Conservation (phyloP, 345 rosid species). For the Brassica carinata region DNA sequence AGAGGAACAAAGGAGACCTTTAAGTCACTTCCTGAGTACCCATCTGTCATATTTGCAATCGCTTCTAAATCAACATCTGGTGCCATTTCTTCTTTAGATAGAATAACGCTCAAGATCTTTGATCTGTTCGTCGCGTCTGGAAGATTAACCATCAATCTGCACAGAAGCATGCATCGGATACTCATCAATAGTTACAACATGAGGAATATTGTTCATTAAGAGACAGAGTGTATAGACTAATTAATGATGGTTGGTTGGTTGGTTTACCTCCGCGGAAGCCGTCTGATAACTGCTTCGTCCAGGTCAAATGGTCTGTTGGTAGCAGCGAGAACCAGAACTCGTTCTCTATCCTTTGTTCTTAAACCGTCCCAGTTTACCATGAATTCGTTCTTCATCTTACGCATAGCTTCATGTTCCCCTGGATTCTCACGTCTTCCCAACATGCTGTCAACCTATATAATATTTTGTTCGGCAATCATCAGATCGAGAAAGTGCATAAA, state of each 20-base stretch:
- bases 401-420: not conserved
- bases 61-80: slow-evolving; percentile 75
- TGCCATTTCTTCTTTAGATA: slow-evolving; percentile 87
- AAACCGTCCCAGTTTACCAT: slow-evolving; percentile 39
- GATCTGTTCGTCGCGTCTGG: slow-evolving; percentile 84
- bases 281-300: not conserved
- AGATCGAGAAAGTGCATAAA: not conserved
- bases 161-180: too few relatives aligned
- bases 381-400: not conserved
- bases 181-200: not conserved
- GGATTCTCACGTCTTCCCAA: not conserved
- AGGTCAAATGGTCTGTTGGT: slow-evolving; percentile 23
- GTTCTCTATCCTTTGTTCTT: not conserved
- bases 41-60: slow-evolving; percentile 87
- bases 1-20: slow-evolving; percentile 54
- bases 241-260: too few relatives aligned
- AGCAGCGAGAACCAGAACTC: not conserved
- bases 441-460: not conserved
- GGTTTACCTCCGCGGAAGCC: not conserved
- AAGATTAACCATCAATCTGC: slow-evolving; percentile 95
- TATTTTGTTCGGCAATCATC: not conserved
- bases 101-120: slow-evolving; percentile 77
- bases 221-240: not conserved
- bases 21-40: slow-evolving; percentile 96
- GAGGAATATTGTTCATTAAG: not conserved